These are phyloP conservation scores for Stellera chamaejasme DNA, from an alignment of 345 rosid species.

Conservation along the genomic window DNA sequence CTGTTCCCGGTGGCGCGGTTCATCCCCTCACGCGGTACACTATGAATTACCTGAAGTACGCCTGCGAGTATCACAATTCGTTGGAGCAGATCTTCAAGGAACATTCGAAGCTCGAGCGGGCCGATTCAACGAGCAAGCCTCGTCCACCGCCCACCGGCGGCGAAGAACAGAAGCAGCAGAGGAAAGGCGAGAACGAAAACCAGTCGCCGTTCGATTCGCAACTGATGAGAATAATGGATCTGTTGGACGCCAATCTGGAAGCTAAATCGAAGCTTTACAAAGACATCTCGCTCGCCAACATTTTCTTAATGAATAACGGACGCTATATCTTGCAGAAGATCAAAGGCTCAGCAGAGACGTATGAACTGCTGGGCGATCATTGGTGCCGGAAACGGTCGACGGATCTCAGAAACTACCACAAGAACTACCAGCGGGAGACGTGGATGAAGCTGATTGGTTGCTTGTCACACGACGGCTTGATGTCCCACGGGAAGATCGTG, in stretches of 20 bases:
- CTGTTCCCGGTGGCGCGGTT: constrained; percentile 83
- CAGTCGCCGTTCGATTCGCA: constrained; percentile 45
- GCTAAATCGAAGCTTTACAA: constrained; percentile 62
- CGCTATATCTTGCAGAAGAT: constrained; percentile 84
- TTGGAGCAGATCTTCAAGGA: constrained; percentile 76
- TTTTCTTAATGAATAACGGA: constrained; percentile 98
- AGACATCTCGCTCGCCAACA: constrained; percentile 52
- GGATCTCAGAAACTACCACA: constrained; percentile 70
- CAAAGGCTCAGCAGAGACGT: constrained; percentile 59
- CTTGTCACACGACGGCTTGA: constrained; percentile 61
- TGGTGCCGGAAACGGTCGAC: constrained; percentile 74
- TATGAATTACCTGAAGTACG: constrained; percentile 65
- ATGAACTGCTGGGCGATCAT: constrained; percentile 48
- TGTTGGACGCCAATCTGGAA: constrained; percentile 55
- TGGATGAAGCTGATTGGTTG: constrained; percentile 71
- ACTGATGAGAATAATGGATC: constrained; percentile 56
- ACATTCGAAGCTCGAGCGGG: constrained; percentile 61
- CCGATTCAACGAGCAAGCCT: constrained; percentile 41
- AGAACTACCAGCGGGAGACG: constrained; percentile 75
- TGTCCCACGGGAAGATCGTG: constrained; percentile 55
- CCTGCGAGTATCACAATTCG: constrained; percentile 69
- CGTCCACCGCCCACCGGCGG: constrained; percentile 11
- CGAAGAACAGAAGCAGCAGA: neutral
- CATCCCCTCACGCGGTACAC: constrained; percentile 90
- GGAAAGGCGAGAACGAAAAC: constrained; percentile 6